phyloP scores from a whole-genome alignment of 148 eudicot genomes.

The Pouteria glomerata region DNA sequence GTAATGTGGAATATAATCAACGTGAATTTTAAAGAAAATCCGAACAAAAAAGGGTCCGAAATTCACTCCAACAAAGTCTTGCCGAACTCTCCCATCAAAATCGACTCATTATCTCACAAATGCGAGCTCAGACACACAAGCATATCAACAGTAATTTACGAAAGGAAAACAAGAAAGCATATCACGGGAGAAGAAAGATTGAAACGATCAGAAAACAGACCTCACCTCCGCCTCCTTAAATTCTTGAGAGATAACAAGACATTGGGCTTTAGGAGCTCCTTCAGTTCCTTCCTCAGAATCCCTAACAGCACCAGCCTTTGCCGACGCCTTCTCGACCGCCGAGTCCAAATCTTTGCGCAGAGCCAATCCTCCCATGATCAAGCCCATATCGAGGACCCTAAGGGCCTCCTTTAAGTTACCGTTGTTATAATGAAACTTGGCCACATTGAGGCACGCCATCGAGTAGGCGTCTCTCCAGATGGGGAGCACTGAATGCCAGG shows the following conservation, averaged over 20 bases:
- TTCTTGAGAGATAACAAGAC: conserved; percentile 19
- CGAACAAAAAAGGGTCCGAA: no score
- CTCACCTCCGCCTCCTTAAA: conserved; percentile 67
- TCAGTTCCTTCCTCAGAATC: conserved; percentile 8
- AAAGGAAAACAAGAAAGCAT: no score
- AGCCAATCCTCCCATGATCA: conserved; percentile 82
- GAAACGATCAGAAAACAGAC: conserved; percentile 31
- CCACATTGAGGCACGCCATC: conserved; percentile 78
- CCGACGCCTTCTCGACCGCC: conserved; percentile 36
- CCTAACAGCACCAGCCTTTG: conserved; percentile 14
- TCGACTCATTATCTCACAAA: no score
- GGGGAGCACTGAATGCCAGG: conserved; percentile 78
- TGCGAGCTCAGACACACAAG: no score
- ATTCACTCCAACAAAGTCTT: no score
- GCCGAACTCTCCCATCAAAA: no score
- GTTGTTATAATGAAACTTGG: conserved; percentile 30
- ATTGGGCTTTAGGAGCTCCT: not conserved
- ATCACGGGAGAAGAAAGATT: not conserved
- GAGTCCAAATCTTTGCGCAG: conserved; percentile 50
- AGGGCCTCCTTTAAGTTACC: conserved; percentile 52
- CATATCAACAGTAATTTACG: no score
- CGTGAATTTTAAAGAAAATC: no score
- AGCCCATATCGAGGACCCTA: conserved; percentile 70
- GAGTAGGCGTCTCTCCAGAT: conserved; percentile 91
- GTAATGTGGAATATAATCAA: no score